Conservation (phyloP, 1,284 basidiomycete species). For the Erythrobasidium hasegawianum region DNA sequence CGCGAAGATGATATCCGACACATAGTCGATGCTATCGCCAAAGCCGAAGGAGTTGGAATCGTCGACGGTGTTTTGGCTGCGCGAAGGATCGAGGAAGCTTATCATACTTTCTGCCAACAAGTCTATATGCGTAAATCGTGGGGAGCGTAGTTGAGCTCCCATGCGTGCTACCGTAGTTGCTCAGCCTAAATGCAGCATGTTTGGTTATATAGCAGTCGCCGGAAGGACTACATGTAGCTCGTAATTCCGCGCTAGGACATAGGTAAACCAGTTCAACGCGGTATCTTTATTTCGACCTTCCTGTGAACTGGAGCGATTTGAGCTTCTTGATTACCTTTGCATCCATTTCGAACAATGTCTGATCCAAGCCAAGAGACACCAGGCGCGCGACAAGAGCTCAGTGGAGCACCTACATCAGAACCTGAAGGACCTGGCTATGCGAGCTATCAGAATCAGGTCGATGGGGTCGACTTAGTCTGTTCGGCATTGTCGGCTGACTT, state of each 20-base stretch:
- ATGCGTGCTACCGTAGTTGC: too few relatives aligned
- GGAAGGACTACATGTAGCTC: too few relatives aligned
- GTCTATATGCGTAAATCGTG: too few relatives aligned
- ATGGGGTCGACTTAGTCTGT: background rate
- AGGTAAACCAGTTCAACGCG: too few relatives aligned
- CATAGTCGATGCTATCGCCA: background rate
- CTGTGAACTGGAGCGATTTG: too few relatives aligned
- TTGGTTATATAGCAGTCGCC: too few relatives aligned
- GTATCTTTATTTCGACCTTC: too few relatives aligned
- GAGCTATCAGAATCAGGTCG: constrained; percentile 30
- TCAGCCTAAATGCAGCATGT: too few relatives aligned
- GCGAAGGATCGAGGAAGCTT: background rate
- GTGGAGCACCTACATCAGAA: constrained; percentile 8
- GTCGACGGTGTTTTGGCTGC: background rate
- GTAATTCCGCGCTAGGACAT: too few relatives aligned
- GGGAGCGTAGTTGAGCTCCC: too few relatives aligned
- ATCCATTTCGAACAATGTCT: background rate
- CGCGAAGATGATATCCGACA: background rate
- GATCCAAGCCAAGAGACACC: constrained; percentile 51
- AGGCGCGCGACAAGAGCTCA: constrained; percentile 31
- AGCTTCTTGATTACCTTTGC: constrained; percentile 49
- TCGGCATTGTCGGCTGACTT: background rate
- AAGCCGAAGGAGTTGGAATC: background rate
- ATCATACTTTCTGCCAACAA: background rate
- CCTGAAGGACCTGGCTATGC: background rate